These are phyloP conservation scores for Trypanosoma cruzi DNA, from an alignment of 208 protist species.

Conservation along the genomic window DNA sequence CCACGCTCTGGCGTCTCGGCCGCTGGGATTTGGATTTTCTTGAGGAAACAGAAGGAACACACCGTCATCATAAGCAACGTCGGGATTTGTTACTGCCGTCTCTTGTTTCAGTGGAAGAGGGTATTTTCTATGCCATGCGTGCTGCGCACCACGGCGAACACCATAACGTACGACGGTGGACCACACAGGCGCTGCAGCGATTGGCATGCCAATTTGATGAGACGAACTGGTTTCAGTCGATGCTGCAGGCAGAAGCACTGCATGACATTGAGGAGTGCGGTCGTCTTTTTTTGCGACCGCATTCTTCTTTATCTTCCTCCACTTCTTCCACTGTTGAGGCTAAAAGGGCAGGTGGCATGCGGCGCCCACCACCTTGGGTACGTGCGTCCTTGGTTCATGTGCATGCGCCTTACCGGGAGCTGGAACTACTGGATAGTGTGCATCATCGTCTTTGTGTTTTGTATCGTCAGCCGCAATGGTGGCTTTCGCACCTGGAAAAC, in stretches of 20 bases:
- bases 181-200: constrained; percentile 27
- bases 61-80: constrained; percentile 11
- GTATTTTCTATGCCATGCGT: constrained; percentile 25
- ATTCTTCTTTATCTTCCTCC: not conserved
- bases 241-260: constrained; percentile 58
- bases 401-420: constrained; percentile 21
- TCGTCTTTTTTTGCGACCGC: not conserved
- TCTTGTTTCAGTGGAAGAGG: constrained; percentile 33
- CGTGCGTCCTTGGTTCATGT: constrained; percentile 6
- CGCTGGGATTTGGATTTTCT: constrained; percentile 33
- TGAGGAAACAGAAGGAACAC: not conserved
- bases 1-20: constrained; percentile 55
- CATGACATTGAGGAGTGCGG: constrained; percentile 46
- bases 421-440: constrained; percentile 29
- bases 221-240: constrained; percentile 32
- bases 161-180: constrained; percentile 27
- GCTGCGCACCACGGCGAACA: constrained; percentile 10
- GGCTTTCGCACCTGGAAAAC: constrained; percentile 24
- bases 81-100: constrained; percentile 30
- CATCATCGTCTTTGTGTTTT: constrained; percentile 24
- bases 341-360: not conserved
- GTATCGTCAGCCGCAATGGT: constrained; percentile 28
- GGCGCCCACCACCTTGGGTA: constrained; percentile 19
- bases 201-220: constrained; percentile 38
- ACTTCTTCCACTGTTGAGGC: not conserved